Base-by-base conservation (phyloP, 2,329 filamentous ascomycete species). In the Colletotrichum lentis region DNA sequence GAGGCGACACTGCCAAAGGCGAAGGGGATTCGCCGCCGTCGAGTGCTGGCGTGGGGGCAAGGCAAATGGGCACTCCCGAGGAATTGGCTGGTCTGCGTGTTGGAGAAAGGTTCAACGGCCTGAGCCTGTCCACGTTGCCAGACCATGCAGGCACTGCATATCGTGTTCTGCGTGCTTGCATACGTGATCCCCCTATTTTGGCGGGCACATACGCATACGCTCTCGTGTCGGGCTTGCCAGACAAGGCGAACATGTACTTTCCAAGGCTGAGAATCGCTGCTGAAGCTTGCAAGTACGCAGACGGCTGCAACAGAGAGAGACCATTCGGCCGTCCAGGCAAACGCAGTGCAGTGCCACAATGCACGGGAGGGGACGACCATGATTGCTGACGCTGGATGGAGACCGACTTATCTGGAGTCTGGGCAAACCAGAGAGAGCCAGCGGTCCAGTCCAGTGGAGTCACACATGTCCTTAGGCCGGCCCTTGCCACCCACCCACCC, bases 231-330 rank as follows among this genome's bases (percentile, higher is more conserved):
- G 41, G 39, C 22, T n/a, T 59, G 55, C 39, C 39, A 60, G 37
- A 49, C 24, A 49, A 64, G 68, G 64, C 64, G 64, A 44, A 27
- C 64, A 39, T 24, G 22, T 14, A 18, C 11, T 56, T 60, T 49
- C 60, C 47, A 59, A 69, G 60, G 68, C 60, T 52, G 68, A 57
- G 55, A 58, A 53, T 43, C 6, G 49, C 31, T 39, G 37, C 7
- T 5, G 24, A 37, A 61, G 20, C 31, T 11, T 50, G 57, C 44
- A 60, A 24, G 44, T 18, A 43, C 20, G 37, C 35, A 27, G 53
- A 12, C 20, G 39, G 35, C 7, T 8, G 50, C 27, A 16, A n/a
- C 27, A 39, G 50, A 39, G 10, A 16, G 27, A 27, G 44, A 46
- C 43, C 18, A 20, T 20, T 44, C 43, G 44, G 44, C 24, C 7